These are phyloP conservation scores for Naematelia aurantialba DNA, from an alignment of 768 basidiomycete species.

Conservation along the genomic window DNA sequence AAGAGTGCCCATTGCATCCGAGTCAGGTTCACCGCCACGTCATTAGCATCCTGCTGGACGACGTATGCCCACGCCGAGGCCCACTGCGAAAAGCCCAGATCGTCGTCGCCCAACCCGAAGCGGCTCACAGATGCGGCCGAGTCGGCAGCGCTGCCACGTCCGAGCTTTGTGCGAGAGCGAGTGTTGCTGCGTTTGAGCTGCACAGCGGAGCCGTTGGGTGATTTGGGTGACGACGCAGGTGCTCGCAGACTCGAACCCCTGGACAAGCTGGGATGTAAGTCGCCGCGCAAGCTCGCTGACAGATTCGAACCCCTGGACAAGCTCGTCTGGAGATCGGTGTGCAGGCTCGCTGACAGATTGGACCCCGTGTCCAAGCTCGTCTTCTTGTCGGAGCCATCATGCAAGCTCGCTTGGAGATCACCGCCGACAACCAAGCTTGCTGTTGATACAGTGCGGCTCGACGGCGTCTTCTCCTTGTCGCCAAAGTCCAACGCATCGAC, in stretches of 20 bases:
- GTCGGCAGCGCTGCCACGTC: background rate
- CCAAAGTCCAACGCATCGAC: slow-evolving; percentile 8
- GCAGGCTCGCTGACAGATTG: too few relatives aligned
- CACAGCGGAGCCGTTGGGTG: too few relatives aligned
- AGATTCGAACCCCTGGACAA: too few relatives aligned
- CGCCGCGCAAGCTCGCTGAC: too few relatives aligned
- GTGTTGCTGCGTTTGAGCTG: background rate
- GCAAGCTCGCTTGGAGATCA: too few relatives aligned
- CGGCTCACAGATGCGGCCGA: background rate
- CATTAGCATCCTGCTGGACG: slow-evolving; percentile 36
- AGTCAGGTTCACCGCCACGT: slow-evolving; percentile 83
- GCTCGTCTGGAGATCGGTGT: too few relatives aligned
- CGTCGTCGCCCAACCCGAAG: background rate
- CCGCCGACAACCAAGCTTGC: too few relatives aligned
- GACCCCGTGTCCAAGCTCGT: too few relatives aligned
- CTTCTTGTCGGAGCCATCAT: too few relatives aligned
- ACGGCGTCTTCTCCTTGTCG: background rate
- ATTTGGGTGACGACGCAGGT: too few relatives aligned
- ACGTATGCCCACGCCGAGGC: slow-evolving; percentile 6
- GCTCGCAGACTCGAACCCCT: too few relatives aligned
- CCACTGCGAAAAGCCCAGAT: slow-evolving; percentile 15
- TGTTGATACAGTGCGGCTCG: background rate
- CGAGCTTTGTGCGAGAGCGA: background rate
- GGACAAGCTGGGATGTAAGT: too few relatives aligned
- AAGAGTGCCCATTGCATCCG: slow-evolving; percentile 67